Evolutionary conservation across 2,329 filamentous ascomycete genomes (phyloP), one percentile per base, ranked within the genome.

Genomic region (Fusarium equiseti): DNA sequence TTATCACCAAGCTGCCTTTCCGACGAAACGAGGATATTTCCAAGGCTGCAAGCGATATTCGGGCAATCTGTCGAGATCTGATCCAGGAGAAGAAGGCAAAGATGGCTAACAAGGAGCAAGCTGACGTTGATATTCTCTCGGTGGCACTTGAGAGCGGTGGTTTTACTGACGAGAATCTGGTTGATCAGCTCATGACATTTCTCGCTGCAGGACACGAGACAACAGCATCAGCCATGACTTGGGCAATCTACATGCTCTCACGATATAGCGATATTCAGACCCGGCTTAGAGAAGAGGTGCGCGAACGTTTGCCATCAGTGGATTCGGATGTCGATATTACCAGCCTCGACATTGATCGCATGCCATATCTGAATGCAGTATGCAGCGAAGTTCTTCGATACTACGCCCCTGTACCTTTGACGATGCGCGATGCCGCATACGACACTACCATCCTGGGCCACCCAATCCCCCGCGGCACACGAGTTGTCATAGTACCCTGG

Each of bases 101-200:
- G 73, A 75, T 84, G 46, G 81, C 78, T 38, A 81, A 82, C 64
- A 84, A 86, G 63, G 82, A 86, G 63, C 79, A 81, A 26, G 81
- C 80, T 2, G 89, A 90, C 48, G 79, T 88, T 10, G 94, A 97
- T 78, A 96, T 97, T 62, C 83, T 97, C 35, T 93, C 91, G 2
- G 91, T 95, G 0, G 94, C 94, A 18, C 83, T 97, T 50, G 87
- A 91, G 77, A 93, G 90, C 42, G 92, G 92, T 49, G 89, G 85
- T 8, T 96, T 97, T 80, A 87, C 82, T 15, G 92, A 96, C 68
- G 91, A 94, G 51, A 89, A 93, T 65, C 87, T 97, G n/a, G 88
- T 94, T 38, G 92, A 96, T 78, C 94, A 97, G 80, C 87, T 96
- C 77, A 96, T 97, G 92, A 97, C 93, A 1, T 96, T 97, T 82